These are phyloP conservation scores for Lactarius pseudohatsudake DNA, from an alignment of 768 basidiomycete species.

Conservation along the genomic window DNA sequence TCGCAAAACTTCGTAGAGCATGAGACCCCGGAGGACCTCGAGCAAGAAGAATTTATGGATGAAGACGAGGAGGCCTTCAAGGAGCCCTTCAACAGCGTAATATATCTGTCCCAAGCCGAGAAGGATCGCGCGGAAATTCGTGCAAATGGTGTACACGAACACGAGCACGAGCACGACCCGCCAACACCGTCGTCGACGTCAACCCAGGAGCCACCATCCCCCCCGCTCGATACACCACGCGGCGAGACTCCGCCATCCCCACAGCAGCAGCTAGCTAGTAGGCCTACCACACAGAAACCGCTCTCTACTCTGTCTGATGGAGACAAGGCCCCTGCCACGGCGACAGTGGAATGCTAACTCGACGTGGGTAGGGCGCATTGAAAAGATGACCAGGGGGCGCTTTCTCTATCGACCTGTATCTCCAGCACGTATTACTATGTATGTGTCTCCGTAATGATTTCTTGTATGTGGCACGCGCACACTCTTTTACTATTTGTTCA, in stretches of 20 bases:
- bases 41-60: slow-evolving; percentile 46
- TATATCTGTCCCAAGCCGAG: slow-evolving; percentile 39
- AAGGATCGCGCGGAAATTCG: slow-evolving; percentile 31
- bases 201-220: slow-evolving; percentile 40
- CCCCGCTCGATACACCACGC: slow-evolving; percentile 33
- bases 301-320: slow-evolving; percentile 50
- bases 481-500: slow-evolving; percentile 26
- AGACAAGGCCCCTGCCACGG: slow-evolving; percentile 52
- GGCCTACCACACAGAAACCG: slow-evolving; percentile 48
- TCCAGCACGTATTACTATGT: slow-evolving; percentile 25
- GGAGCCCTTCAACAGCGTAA: slow-evolving; percentile 30
- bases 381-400: slow-evolving; percentile 35
- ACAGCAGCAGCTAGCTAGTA: slow-evolving; percentile 47
- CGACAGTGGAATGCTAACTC: slow-evolving; percentile 63
- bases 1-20: slow-evolving; percentile 53
- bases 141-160: slow-evolving; percentile 27
- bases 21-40: slow-evolving; percentile 64
- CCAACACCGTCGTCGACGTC: slow-evolving; percentile 29
- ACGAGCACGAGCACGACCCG: slow-evolving; percentile 23
- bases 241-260: slow-evolving; percentile 51
- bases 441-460: slow-evolving; percentile 28
- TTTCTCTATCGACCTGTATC: slow-evolving; percentile 13
- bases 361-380: slow-evolving; percentile 60
- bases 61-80: slow-evolving; percentile 33
- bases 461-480: slow-evolving; percentile 26